phyloP scores from a whole-genome alignment of 768 basidiomycete species.

The Boletus edulis region DNA sequence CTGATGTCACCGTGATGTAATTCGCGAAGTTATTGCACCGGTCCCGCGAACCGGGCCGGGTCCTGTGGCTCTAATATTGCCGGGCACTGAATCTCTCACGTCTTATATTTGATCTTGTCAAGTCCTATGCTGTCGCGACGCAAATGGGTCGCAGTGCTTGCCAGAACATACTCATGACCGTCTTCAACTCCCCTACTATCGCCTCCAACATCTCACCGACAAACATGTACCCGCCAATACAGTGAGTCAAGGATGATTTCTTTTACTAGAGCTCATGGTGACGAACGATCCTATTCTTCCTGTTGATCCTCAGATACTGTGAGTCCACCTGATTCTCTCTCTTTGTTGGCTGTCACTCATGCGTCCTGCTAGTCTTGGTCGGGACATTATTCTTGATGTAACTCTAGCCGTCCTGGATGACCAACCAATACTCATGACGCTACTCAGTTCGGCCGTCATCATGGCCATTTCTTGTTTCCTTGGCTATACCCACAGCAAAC shows the following conservation, averaged over 20 bases:
- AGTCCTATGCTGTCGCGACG: no score
- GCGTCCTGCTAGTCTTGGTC: conserved; percentile 11
- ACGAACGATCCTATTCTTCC: neutral
- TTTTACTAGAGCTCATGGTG: neutral
- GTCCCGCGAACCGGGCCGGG: no score
- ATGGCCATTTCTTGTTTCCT: conserved; percentile 13
- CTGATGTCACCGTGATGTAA: no score
- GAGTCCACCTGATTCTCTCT: neutral
- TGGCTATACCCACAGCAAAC: conserved; percentile 11
- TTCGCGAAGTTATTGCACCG: no score
- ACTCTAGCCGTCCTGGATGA: neutral
- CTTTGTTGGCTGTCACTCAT: neutral
- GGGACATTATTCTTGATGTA: conserved; percentile 22
- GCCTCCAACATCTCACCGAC: neutral
- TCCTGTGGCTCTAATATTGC: no score
- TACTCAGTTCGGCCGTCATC: conserved; percentile 14
- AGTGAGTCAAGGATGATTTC: conserved; percentile 13
- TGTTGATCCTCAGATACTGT: conserved; percentile 15
- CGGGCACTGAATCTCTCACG: no score
- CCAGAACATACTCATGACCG: no score
- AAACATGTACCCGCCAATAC: conserved; percentile 9
- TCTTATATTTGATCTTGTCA: no score
- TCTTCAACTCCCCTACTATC: neutral
- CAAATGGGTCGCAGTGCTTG: no score
- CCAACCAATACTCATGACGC: neutral